Evolutionary conservation across 495 filamentous ascomycete species (phyloP).

Genomic region (Penicillium steckii): DNA sequence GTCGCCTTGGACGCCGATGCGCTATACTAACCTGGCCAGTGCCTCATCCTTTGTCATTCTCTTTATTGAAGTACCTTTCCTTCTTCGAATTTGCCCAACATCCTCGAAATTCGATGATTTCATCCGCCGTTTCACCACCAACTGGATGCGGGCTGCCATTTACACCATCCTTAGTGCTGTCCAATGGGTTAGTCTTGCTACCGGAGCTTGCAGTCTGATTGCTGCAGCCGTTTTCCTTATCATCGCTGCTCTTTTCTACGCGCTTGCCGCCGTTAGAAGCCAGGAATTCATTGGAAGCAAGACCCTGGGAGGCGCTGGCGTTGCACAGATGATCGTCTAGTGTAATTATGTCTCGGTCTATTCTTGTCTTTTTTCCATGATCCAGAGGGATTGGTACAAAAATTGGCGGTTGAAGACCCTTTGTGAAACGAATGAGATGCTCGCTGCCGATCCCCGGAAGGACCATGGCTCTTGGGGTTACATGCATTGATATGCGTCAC

Average conservation of each 20-base stretch:
- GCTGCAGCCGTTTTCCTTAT: slow-evolving; percentile 82
- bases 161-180: slow-evolving; percentile 78
- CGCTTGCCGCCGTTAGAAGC: slow-evolving; percentile 78
- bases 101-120: slow-evolving; percentile 83
- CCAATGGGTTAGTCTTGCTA: slow-evolving; percentile 75
- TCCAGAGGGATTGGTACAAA: not conserved
- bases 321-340: slow-evolving; percentile 98
- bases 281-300: slow-evolving; percentile 97
- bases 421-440: slow-evolving; percentile 24
- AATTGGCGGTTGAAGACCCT: not conserved
- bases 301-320: slow-evolving; percentile 89
- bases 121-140: slow-evolving; percentile 89
- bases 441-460: slow-evolving; percentile 18
- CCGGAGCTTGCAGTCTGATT: slow-evolving; percentile 65
- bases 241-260: slow-evolving; percentile 78
- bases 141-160: slow-evolving; percentile 94
- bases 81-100: slow-evolving; percentile 96
- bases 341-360: slow-evolving; percentile 4
- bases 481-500: slow-evolving; percentile 28
- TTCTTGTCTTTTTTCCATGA: not conserved
- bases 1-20: not conserved
- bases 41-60: slow-evolving; percentile 80
- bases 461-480: slow-evolving; percentile 13
- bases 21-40: slow-evolving; percentile 43
- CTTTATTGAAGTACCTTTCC: slow-evolving; percentile 95